Evolutionary conservation across 306 rosid genomes (phyloP).

Genomic region (Vigna angularis): DNA sequence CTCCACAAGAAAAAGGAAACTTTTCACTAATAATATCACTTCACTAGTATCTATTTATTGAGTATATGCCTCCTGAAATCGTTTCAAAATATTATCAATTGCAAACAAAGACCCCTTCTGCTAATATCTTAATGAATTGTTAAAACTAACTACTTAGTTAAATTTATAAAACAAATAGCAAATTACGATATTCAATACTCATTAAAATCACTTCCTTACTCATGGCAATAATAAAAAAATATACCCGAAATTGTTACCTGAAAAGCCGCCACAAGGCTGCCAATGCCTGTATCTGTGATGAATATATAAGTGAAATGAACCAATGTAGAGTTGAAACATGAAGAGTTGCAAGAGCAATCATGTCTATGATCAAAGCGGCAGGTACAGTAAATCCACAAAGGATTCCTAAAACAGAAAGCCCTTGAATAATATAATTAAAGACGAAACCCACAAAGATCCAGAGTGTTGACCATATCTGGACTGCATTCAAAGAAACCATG

Average conservation of each 20-base stretch:
- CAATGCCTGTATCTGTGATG: slow-evolving; percentile 85
- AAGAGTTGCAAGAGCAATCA: slow-evolving; percentile 67
- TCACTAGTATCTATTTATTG: slow-evolving; percentile 27
- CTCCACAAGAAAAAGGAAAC: slow-evolving; percentile 28
- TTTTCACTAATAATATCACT: slow-evolving; percentile 23
- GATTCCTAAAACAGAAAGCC: slow-evolving; percentile 78
- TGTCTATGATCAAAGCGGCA: slow-evolving; percentile 75
- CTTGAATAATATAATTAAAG: slow-evolving; percentile 63
- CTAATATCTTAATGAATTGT: slow-evolving; percentile 22
- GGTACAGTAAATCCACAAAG: slow-evolving; percentile 81
- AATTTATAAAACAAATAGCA: slow-evolving; percentile 17
- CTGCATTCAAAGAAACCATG: slow-evolving; percentile 81
- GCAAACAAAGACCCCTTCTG: slow-evolving; percentile 23
- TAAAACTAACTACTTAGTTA: slow-evolving; percentile 18
- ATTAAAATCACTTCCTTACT: slow-evolving; percentile 34
- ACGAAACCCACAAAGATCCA: slow-evolving; percentile 75
- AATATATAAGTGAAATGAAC: slow-evolving; percentile 85
- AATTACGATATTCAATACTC: slow-evolving; percentile 28
- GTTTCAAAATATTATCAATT: slow-evolving; percentile 27
- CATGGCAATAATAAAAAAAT: slow-evolving; percentile 35
- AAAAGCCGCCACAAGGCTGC: slow-evolving; percentile 97
- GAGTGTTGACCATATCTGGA: slow-evolving; percentile 94
- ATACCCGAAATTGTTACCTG: slow-evolving; percentile 60
- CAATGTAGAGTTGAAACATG: slow-evolving; percentile 86
- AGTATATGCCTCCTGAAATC: slow-evolving; percentile 30